A percentile compares a stretch with the other conserved stretches of the same genome.
These are phyloP conservation scores for Apiotrichum sp. DNA, from an alignment of 1,284 basidiomycete species.

Conservation along the genomic window DNA sequence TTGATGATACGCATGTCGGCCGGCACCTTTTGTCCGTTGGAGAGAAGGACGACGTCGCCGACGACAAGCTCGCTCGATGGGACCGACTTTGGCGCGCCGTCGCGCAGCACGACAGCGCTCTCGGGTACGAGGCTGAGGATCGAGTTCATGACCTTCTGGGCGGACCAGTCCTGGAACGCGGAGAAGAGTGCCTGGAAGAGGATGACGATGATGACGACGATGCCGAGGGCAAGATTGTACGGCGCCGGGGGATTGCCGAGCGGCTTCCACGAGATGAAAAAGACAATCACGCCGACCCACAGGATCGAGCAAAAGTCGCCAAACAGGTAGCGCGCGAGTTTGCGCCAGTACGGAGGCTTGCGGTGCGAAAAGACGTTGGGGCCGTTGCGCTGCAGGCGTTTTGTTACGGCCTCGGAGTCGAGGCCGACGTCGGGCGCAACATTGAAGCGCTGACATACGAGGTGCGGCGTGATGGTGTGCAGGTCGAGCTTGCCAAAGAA, in stretches of 20 bases:
- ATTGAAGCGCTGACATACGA: conserved; percentile 52
- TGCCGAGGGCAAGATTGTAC: conserved; percentile 50
- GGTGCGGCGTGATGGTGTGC: conserved; percentile 51
- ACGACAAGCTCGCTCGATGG: conserved; percentile 40
- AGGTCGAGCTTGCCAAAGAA: conserved; percentile 50
- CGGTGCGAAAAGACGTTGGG: conserved; percentile 47
- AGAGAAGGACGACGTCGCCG: conserved; percentile 44
- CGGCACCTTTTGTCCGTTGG: conserved; percentile 49
- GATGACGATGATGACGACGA: conserved; percentile 48
- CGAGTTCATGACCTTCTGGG: conserved; percentile 47
- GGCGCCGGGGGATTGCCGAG: conserved; percentile 48
- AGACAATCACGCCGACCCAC: conserved; percentile 51
- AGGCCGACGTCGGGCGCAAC: conserved; percentile 52
- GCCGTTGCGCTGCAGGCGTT: conserved; percentile 49
- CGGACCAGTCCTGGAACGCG: conserved; percentile 39
- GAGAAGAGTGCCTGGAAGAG: conserved; percentile 48
- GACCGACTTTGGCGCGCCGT: conserved; percentile 38
- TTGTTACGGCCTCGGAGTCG: conserved; percentile 51
- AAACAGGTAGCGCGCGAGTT: conserved; percentile 49
- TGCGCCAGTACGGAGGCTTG: conserved; percentile 39
- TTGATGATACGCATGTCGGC: conserved; percentile 53
- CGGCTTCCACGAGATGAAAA: conserved; percentile 50
- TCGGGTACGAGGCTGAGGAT: conserved; percentile 49
- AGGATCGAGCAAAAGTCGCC: conserved; percentile 57
- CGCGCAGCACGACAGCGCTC: conserved; percentile 43